Evolutionary conservation across 495 filamentous ascomycete genomes (phyloP).

Genomic region (Chaetomidium leptoderma): DNA sequence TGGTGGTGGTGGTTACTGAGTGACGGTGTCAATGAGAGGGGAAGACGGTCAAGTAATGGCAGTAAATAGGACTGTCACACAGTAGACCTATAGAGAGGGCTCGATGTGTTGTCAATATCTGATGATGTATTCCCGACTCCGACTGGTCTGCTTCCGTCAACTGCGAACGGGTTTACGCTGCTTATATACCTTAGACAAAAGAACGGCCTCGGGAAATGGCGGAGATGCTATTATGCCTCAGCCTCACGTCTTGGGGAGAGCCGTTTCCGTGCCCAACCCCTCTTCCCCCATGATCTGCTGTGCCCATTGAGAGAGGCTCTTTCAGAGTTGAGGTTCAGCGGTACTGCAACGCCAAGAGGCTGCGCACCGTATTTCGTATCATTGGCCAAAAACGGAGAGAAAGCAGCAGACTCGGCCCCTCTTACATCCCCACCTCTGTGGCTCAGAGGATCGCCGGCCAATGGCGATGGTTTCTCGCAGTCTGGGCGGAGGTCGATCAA

Average conservation of each 20-base stretch:
- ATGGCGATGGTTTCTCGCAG: too few species aligned
- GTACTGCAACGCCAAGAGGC: neutral
- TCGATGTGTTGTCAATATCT: too few species aligned
- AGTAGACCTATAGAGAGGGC: neutral
- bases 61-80: neutral
- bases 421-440: neutral
- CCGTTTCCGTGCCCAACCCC: too few species aligned
- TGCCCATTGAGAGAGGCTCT: neutral
- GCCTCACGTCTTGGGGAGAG: too few species aligned
- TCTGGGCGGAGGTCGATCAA: too few species aligned
- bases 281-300: neutral
- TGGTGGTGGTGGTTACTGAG: constrained; percentile 11
- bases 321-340: neutral
- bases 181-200: too few species aligned
- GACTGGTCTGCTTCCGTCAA: too few species aligned
- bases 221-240: too few species aligned
- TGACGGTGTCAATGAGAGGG: neutral
- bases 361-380: constrained; percentile 12
- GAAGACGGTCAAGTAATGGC: neutral
- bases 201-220: too few species aligned
- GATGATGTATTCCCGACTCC: too few species aligned
- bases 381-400: neutral
- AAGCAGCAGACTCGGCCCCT: neutral
- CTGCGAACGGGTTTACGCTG: too few species aligned
- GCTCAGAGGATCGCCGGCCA: neutral